Evolutionary conservation across 139 green algal genomes (phyloP), one percentile per base, ranked within the genome.

Genomic region (Tetradesmus lagerheimii): DNA sequence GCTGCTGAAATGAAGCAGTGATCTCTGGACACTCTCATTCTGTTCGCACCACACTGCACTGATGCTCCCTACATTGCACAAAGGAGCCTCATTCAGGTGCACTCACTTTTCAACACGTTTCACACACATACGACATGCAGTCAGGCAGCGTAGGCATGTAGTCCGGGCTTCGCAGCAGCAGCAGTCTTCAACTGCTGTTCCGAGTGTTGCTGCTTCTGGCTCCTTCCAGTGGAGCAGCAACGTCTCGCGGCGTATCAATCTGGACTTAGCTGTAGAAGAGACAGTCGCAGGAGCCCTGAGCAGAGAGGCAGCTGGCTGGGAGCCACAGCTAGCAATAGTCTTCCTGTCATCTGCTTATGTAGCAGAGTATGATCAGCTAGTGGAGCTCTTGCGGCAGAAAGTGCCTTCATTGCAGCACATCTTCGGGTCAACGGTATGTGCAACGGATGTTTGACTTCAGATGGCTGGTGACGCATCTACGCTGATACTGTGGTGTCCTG

Each of bases 231-330:
- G 85, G 85, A 75, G 67, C 23, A 89, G 53, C 25, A 45, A 85
- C 85, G 80, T 94, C 11, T 89, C 80, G 27, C 85, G 92, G 2
- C 89, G 86, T 25, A 80, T 91, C 6, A 89, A 96, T 83, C 89
- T 98, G 50, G 91, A 97, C 1, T 85, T 93, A 38, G 95, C 96
- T 0, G 90, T 98, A 18, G 29, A 93, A 4, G 91, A 95, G 41
- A 94, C 93, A 0, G 90, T 93, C 41, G 37, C 88, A 31, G 88
- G 62, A 25, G 89, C 86, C 23, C 76, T 89, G 34, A 88, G 29
- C n/a, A 27, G 66, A 38, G 35, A 35, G 11, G 41, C 53, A 2
- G 14, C 8, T 12, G 31, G 75, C 1, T 76, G 79, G 47, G 57
- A 76, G 6, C 85, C 85, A 23, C 35, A 84, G 37, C 57, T 90